A percentile compares a stretch with the other conserved stretches of the same genome.
Conservation (phyloP, 2,329 filamentous ascomycete genomes). For the Cordyceps javanica region DNA sequence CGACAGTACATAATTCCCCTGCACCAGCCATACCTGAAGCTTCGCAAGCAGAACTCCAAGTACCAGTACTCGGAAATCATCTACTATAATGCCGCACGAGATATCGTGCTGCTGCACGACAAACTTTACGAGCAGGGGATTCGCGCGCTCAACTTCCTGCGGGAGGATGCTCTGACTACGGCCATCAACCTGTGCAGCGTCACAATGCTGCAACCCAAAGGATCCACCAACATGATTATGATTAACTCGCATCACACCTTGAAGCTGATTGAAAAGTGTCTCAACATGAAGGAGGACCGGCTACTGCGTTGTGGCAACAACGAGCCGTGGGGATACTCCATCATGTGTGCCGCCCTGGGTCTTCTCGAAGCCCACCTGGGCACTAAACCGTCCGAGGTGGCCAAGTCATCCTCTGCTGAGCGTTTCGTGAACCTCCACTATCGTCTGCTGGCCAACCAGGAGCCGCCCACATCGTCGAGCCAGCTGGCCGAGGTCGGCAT, state of each 20-base stretch:
- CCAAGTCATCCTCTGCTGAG: slow-evolving; percentile 54
- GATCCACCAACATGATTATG: slow-evolving; percentile 57
- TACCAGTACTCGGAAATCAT: slow-evolving; percentile 59
- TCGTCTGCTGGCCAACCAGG: slow-evolving; percentile 49
- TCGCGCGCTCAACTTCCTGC: slow-evolving; percentile 52
- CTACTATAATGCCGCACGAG: slow-evolving; percentile 56
- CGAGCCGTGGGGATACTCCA: slow-evolving; percentile 58
- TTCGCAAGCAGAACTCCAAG: slow-evolving; percentile 53
- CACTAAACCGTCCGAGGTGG: slow-evolving; percentile 48
- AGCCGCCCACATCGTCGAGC: slow-evolving; percentile 23
- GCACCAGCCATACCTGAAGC: slow-evolving; percentile 54
- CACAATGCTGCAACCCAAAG: slow-evolving; percentile 53
- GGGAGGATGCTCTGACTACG: slow-evolving; percentile 53
- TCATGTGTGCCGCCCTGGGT: slow-evolving; percentile 55
- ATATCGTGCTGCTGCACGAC: slow-evolving; percentile 57
- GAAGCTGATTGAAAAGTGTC: slow-evolving; percentile 55
- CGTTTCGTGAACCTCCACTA: slow-evolving; percentile 54
- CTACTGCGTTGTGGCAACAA: slow-evolving; percentile 57
- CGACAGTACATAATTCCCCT: slow-evolving; percentile 57
- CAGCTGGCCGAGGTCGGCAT: slow-evolving; percentile 28
- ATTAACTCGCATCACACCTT: slow-evolving; percentile 55
- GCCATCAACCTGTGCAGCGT: slow-evolving; percentile 57
- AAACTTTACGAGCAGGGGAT: slow-evolving; percentile 54
- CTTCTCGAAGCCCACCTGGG: slow-evolving; percentile 54
- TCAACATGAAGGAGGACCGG: slow-evolving; percentile 55